These are phyloP conservation scores for Cubamyces lactineus DNA, from an alignment of 768 basidiomycete species.

Conservation along the genomic window DNA sequence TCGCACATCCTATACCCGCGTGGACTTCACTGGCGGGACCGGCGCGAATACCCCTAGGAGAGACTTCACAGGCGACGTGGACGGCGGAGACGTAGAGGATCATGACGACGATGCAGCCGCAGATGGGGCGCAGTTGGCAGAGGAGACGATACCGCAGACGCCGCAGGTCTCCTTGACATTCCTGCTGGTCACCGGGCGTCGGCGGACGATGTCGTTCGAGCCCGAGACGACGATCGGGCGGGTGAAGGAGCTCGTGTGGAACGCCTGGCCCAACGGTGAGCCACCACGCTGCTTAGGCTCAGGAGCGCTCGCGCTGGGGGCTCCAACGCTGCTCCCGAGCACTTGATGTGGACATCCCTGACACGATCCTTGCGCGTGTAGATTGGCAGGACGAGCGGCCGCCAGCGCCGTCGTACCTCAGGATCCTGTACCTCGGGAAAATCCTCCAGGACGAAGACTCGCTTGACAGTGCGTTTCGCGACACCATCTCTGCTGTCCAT, in stretches of 20 bases:
- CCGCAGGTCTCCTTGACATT: conserved; percentile 72
- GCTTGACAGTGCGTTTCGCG: conserved; percentile 53
- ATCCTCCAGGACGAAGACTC: conserved; percentile 87
- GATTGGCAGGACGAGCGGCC: conserved; percentile 84
- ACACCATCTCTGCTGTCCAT: conserved; percentile 7
- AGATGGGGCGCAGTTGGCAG: conserved; percentile 4
- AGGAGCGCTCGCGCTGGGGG: conserved; percentile 4
- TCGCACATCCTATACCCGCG: conserved; percentile 57
- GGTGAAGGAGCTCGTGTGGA: conserved; percentile 85
- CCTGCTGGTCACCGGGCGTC: conserved; percentile 67
- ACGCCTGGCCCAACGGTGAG: conserved; percentile 76
- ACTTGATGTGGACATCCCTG: background rate
- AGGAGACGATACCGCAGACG: conserved; percentile 51
- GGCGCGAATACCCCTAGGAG: conserved; percentile 28
- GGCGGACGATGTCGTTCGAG: conserved; percentile 74
- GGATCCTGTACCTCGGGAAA: conserved; percentile 76
- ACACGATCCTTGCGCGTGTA: conserved; percentile 31
- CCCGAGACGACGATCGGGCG: conserved; percentile 74
- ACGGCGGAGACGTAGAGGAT: conserved; percentile 22
- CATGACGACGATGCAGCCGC: conserved; percentile 12
- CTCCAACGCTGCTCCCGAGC: conserved; percentile 1
- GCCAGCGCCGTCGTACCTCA: conserved; percentile 74
- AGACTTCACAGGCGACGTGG: conserved; percentile 19
- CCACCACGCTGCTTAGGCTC: background rate
- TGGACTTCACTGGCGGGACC: conserved; percentile 37